Evolutionary conservation across 352 stramenopile genomes (phyloP).

Genomic region (Pythium dissimile): DNA sequence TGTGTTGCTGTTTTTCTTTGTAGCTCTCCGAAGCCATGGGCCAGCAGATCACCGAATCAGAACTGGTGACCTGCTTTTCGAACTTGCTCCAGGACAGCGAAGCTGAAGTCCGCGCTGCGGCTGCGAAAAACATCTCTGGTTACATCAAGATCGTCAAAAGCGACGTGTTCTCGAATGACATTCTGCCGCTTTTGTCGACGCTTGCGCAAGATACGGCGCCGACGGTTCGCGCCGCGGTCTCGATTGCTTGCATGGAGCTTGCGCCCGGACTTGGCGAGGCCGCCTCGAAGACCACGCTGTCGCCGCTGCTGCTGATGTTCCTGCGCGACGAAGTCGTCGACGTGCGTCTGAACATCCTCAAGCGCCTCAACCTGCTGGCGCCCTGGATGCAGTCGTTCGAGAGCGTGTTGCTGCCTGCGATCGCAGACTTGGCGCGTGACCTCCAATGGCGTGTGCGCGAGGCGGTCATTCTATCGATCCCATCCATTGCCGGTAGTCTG

Average conservation of each 20-base stretch:
- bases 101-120: conserved; percentile 90
- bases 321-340: conserved; percentile 89
- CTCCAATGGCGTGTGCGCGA: conserved; percentile 94
- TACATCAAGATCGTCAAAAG: conserved; percentile 92
- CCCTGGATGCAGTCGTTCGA: conserved; percentile 91
- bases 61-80: conserved; percentile 90
- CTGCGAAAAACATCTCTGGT: conserved; percentile 90
- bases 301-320: conserved; percentile 77
- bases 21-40: conserved; percentile 76
- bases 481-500: conserved; percentile 87
- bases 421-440: conserved; percentile 90
- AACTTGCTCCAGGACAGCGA: conserved; percentile 91
- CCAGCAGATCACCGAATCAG: conserved; percentile 74
- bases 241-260: conserved; percentile 91
- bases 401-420: conserved; percentile 69
- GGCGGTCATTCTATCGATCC: conserved; percentile 89
- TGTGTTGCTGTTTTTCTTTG: not conserved
- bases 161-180: conserved; percentile 88
- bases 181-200: conserved; percentile 86
- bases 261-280: conserved; percentile 88
- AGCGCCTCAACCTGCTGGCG: conserved; percentile 88
- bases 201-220: conserved; percentile 91
- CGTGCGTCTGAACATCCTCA: conserved; percentile 93
- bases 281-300: conserved; percentile 83
- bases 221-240: conserved; percentile 80